Base-by-base conservation (phyloP, 768 basidiomycete species). In the Collybia sordida region DNA sequence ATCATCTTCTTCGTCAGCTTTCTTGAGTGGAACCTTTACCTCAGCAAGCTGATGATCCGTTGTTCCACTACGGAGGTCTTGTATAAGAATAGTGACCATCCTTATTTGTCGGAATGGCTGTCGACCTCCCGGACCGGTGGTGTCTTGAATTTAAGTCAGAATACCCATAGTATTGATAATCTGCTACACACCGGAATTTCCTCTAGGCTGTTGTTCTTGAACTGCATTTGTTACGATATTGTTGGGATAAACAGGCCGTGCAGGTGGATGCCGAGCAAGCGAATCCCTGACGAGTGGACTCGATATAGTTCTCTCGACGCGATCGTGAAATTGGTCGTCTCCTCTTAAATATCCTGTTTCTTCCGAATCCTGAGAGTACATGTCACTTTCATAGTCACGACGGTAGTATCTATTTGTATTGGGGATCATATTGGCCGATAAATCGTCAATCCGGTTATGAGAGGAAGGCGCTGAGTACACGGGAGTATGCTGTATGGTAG, bases 11-110 rank as follows among this genome's bases (percentile, higher is more conserved):
- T 77, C 65, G 27, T 79, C 76, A 3, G 74, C 71, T 4, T 62
- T 58, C 58, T 65, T 78, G 31, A 90, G 63, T n/a, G 77, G 79
- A 24, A 88, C 76, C 31, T 69, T 76, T 17, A 90, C 79, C 62
- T 90, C 88, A 1, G 82, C 82, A 17, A 89, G 71, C 56, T 81
- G 80, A 47, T 72, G 66, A 61, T 88, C 87, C 28, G 67, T 64
- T 1, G 67, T 67, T 5, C 76, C 78, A 53, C 72, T 77, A 28
- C 88, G 78, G 42, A 70, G 53, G 55, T 89, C 88, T 47, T 82
- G 76, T 11, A 89, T 88, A 6, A 89, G 72, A 35, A 90, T 55
- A 9, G 87, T 90, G 7, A 90, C 67, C 68, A 87, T 78, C 37
- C 82, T 74, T 49, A 73, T 46, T 28, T 64, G 63, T 45, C 50